Conservation (phyloP, 345 rosid species). For the Gossypioides kirkii region DNA sequence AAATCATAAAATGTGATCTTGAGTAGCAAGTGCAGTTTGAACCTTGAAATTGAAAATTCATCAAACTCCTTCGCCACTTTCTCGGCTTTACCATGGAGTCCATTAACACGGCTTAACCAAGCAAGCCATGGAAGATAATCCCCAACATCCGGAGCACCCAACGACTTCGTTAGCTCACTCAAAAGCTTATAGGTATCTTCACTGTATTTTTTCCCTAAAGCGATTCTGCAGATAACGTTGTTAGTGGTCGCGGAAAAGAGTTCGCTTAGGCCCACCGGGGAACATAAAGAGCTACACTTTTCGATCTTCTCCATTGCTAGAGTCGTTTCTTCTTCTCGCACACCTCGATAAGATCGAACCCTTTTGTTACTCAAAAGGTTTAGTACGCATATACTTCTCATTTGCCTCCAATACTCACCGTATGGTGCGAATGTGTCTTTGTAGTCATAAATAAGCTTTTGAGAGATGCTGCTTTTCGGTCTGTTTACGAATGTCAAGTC, state of each 20-base stretch:
- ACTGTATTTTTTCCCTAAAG: slow-evolving; percentile 48
- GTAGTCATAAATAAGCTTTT: slow-evolving; percentile 30
- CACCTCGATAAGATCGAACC: slow-evolving; percentile 32
- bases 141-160: slow-evolving; percentile 38
- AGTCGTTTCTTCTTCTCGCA: slow-evolving; percentile 43
- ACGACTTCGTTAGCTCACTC: slow-evolving; percentile 19
- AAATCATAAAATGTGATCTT: neutral
- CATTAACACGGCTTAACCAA: slow-evolving; percentile 36
- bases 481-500: slow-evolving; percentile 47
- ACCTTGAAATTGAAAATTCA: neutral
- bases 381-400: slow-evolving; percentile 41
- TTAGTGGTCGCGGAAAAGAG: slow-evolving; percentile 22
- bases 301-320: slow-evolving; percentile 25
- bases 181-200: slow-evolving; percentile 20
- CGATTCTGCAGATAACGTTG: slow-evolving; percentile 40
- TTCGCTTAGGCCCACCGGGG: slow-evolving; percentile 35
- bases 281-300: slow-evolving; percentile 9
- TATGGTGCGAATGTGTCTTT: slow-evolving; percentile 44
- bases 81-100: slow-evolving; percentile 18
- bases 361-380: slow-evolving; percentile 48
- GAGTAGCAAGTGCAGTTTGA: neutral
- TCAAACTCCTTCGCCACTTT: slow-evolving; percentile 28
- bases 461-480: slow-evolving; percentile 18
- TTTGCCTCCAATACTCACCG: slow-evolving; percentile 72
- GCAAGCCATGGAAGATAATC: slow-evolving; percentile 51